Conservation (phyloP, 2,329 filamentous ascomycete genomes). For the Claviceps maximensis region DNA sequence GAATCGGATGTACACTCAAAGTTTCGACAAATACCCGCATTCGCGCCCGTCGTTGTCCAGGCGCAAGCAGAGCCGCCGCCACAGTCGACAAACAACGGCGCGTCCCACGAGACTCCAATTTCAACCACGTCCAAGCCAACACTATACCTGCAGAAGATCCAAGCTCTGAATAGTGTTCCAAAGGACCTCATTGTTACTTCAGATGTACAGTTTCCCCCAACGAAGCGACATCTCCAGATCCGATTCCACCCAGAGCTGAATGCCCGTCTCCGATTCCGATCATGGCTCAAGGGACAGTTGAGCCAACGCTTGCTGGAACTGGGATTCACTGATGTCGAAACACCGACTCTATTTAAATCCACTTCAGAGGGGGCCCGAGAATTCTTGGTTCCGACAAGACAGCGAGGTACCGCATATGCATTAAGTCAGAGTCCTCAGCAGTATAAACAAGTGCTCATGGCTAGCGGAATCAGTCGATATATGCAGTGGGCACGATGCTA, state of each 20-base stretch:
- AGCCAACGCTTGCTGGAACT: constrained; percentile 41
- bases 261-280: constrained; percentile 58
- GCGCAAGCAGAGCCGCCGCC: constrained; percentile 21
- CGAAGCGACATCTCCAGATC: constrained; percentile 72
- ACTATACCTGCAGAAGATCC: constrained; percentile 46
- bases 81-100: constrained; percentile 11
- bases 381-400: constrained; percentile 81
- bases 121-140: constrained; percentile 34
- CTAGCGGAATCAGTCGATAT: constrained; percentile 68
- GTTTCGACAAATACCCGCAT: constrained; percentile 33
- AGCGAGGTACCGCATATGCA: constrained; percentile 67
- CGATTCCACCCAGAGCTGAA: constrained; percentile 58
- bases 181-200: constrained; percentile 63
- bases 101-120: constrained; percentile 11
- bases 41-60: constrained; percentile 39
- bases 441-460: constrained; percentile 97
- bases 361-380: constrained; percentile 92
- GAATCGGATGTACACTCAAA: constrained; percentile 23
- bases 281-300: constrained; percentile 38
- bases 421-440: constrained; percentile 94
- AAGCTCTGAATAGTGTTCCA: constrained; percentile 21
- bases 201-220: constrained; percentile 59
- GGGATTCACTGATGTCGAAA: constrained; percentile 71
- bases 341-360: constrained; percentile 90
- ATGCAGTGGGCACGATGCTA: constrained; percentile 93